phyloP scores from a whole-genome alignment of 2,329 filamentous ascomycete species.

The Exserohilum rostratum region DNA sequence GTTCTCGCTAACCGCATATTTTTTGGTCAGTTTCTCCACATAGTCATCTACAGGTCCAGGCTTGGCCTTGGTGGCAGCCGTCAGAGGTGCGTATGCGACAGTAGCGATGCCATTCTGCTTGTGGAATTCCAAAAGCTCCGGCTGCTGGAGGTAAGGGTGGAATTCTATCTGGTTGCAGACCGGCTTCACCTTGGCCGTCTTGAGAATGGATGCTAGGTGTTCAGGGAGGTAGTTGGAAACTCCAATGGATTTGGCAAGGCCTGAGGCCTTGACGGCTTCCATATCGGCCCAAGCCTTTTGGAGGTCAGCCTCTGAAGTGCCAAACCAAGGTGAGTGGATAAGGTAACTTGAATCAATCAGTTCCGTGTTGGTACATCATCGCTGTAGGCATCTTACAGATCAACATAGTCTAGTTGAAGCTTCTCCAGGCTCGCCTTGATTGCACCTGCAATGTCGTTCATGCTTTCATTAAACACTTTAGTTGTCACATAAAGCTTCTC shows the following conservation, averaged over 20 bases:
- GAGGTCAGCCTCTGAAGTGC: constrained; percentile 59
- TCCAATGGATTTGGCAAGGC: constrained; percentile 66
- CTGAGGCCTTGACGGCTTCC: constrained; percentile 63
- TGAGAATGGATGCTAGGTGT: constrained; percentile 62
- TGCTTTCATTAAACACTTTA: constrained; percentile 59
- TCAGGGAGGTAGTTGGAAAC: constrained; percentile 64
- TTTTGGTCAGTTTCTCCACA: constrained; percentile 61
- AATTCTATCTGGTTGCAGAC: constrained; percentile 73
- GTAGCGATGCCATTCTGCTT: constrained; percentile 57
- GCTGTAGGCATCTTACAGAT: constrained; percentile 55
- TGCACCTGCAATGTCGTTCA: constrained; percentile 61
- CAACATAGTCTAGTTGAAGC: constrained; percentile 65
- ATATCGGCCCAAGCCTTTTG: constrained; percentile 65
- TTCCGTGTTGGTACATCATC: neutral
- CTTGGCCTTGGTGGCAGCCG: constrained; percentile 60
- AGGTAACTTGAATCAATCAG: constrained; percentile 56
- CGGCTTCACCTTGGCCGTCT: constrained; percentile 61
- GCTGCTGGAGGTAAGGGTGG: constrained; percentile 70
- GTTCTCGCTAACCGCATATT: constrained; percentile 64
- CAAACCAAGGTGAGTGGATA: constrained; percentile 67
- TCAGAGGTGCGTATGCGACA: constrained; percentile 54
- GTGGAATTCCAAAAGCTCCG: constrained; percentile 61
- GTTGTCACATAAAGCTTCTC: constrained; percentile 60
- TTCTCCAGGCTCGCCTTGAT: constrained; percentile 64
- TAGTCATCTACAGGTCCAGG: constrained; percentile 62